These are phyloP conservation scores for Kodamaea hsintzibuensis DNA, from an alignment of 805 yeast genomes.

Conservation along the genomic window DNA sequence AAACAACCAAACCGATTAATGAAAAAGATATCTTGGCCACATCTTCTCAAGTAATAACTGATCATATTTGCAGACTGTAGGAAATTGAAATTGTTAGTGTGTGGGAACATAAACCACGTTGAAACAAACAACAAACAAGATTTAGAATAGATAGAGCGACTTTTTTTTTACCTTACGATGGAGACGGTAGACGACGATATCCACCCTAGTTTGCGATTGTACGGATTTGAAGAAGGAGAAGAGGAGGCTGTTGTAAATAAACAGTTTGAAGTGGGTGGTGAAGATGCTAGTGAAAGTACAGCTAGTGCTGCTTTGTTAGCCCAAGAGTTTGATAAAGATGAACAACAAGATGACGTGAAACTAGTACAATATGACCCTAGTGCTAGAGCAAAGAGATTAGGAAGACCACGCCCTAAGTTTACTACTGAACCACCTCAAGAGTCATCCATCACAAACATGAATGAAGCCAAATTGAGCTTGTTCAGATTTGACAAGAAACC, in stretches of 20 bases:
- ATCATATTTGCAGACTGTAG: too few relatives aligned
- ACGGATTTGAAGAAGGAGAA: neutral
- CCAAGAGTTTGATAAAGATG: neutral
- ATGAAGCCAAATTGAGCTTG: conserved; percentile 30
- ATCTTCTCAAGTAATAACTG: too few relatives aligned
- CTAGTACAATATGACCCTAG: conserved; percentile 35
- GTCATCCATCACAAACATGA: conserved; percentile 28
- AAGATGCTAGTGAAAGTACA: neutral
- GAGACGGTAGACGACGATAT: conserved; percentile 3
- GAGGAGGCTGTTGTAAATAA: neutral
- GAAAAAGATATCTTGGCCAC: too few relatives aligned
- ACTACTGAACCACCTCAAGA: conserved; percentile 20
- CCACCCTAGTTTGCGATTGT: conserved; percentile 6
- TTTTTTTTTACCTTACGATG: neutral
- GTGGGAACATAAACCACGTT: neutral
- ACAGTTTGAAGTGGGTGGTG: neutral
- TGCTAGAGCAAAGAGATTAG: conserved; percentile 33
- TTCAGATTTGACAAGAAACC: conserved; percentile 37
- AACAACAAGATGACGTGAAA: conserved; percentile 9
- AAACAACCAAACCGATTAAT: too few relatives aligned
- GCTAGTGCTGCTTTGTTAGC: neutral
- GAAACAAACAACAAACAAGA: neutral
- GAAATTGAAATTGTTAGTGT: too few relatives aligned
- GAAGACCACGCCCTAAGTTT: conserved; percentile 32
- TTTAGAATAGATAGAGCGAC: neutral